Conservation (phyloP, 1,284 basidiomycete species). For the Pisolithus thermaeus region DNA sequence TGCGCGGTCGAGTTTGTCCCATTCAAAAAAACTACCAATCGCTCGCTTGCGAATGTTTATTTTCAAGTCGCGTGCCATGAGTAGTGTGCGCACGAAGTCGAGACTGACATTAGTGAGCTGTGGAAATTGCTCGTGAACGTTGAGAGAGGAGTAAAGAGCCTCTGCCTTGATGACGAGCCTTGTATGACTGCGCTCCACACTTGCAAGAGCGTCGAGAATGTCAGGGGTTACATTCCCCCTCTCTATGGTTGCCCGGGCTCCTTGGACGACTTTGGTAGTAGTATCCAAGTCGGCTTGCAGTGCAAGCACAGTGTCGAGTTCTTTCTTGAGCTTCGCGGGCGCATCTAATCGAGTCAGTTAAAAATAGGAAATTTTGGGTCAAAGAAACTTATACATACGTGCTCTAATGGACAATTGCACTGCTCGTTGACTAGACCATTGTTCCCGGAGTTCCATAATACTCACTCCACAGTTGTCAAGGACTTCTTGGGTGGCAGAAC, state of each 20-base stretch:
- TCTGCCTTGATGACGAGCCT: conserved; percentile 21
- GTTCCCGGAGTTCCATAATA: conserved; percentile 12
- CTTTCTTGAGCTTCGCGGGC: conserved; percentile 23
- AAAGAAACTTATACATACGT: conserved; percentile 18
- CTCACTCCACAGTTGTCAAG: conserved; percentile 13
- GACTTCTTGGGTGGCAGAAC: not conserved
- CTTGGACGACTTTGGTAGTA: conserved; percentile 19
- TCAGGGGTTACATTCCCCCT: not conserved
- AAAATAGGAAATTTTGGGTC: not conserved
- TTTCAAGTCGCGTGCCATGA: conserved; percentile 33
- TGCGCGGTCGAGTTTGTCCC: conserved; percentile 32
- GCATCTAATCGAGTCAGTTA: conserved; percentile 25
- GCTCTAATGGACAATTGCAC: conserved; percentile 28
- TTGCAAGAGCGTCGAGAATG: conserved; percentile 10
- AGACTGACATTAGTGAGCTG: conserved; percentile 25
- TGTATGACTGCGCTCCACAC: conserved; percentile 16
- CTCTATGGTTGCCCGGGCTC: conserved; percentile 7
- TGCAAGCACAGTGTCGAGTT: conserved; percentile 29
- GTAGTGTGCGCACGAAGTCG: conserved; percentile 29
- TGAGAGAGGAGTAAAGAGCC: conserved; percentile 30
- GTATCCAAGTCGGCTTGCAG: conserved; percentile 32
- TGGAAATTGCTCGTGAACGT: conserved; percentile 29
- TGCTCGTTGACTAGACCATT: conserved; percentile 28
- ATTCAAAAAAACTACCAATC: conserved; percentile 32
- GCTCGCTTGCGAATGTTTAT: conserved; percentile 31